phyloP scores from a whole-genome alignment of 768 basidiomycete species.

The Leccinum olivaceopallidum region DNA sequence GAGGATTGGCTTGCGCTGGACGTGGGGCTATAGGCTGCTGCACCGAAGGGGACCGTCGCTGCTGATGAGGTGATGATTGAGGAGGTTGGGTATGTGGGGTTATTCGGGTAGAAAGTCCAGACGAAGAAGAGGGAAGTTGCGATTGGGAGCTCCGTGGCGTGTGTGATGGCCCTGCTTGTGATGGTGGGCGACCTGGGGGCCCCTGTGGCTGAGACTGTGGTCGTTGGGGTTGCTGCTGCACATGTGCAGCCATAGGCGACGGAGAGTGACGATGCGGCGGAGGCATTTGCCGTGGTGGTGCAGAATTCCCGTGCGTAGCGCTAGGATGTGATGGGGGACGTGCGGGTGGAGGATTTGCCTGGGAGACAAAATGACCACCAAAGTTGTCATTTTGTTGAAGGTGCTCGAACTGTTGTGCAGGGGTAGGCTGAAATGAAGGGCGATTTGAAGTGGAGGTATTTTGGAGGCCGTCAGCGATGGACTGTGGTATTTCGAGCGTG shows the following conservation, averaged over 20 bases:
- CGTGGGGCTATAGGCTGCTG: slow-evolving; percentile 40
- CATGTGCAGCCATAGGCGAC: slow-evolving; percentile 41
- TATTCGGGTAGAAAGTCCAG: slow-evolving; percentile 33
- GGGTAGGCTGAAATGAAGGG: slow-evolving; percentile 51
- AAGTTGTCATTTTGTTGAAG: slow-evolving; percentile 46
- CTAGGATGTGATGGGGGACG: slow-evolving; percentile 48
- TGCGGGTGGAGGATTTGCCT: slow-evolving; percentile 41
- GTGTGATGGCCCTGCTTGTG: slow-evolving; percentile 47
- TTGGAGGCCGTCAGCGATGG: slow-evolving; percentile 41
- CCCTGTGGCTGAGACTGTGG: slow-evolving; percentile 64
- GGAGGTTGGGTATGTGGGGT: slow-evolving; percentile 36
- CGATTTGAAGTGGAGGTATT: slow-evolving; percentile 40
- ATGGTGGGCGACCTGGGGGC: slow-evolving; percentile 49
- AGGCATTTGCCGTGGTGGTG: slow-evolving; percentile 34
- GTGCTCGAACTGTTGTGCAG: slow-evolving; percentile 63
- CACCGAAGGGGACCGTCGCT: slow-evolving; percentile 35
- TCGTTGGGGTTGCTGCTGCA: slow-evolving; percentile 42
- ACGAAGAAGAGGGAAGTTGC: slow-evolving; percentile 35
- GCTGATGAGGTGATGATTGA: slow-evolving; percentile 35
- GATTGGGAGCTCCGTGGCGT: slow-evolving; percentile 46
- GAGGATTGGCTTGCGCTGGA: slow-evolving; percentile 31
- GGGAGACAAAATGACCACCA: slow-evolving; percentile 34
- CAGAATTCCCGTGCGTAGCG: slow-evolving; percentile 31
- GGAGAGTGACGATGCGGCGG: slow-evolving; percentile 47
- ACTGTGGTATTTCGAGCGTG: slow-evolving; percentile 45